Evolutionary conservation across 2,329 filamentous ascomycete species (phyloP), one percentile per base, ranked within the genome.

Genomic region (Calycina herbarum): DNA sequence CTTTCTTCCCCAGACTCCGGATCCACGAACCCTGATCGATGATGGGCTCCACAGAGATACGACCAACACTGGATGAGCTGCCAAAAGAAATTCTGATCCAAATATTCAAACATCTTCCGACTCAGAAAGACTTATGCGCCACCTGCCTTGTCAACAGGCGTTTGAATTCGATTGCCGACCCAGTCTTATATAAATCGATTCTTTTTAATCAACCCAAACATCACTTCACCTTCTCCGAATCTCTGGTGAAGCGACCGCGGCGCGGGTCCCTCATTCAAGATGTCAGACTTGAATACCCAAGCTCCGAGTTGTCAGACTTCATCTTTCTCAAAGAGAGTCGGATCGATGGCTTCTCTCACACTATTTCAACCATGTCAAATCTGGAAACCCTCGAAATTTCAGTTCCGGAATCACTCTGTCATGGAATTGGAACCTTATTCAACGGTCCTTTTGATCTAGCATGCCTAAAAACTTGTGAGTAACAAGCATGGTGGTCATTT

Each of bases 381-480:
- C 74, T 83, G 29, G 79, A 82, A 70, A 79, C 76, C 13, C 75
- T 83, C 5, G 79, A 82, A 62, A 76, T 83, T 20, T 77, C 79
- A 6, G 81, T 83, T 0, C 82, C 82, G 0, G 78, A 76, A 20
- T 74, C 71, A 13, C 73, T 83, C 42, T 74, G 81, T 2, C 78
- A 79, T 64, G 81, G 81, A 48, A 82, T 83, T 69, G 82, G 82
- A 7, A 77, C 79, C 45, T 73, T 83, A 3, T 83, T 83, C 72
- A 82, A 83, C 68, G 79, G 81, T 0, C 82, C 82, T 0, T 83
- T 83, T 66, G 82, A 83, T 73, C 73, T 83, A 61, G 80, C 82
- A 57, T 82, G 79, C 66, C 76, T 83, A 29, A 79, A 79, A 69
- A 75, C 77, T 2, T 83, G 82, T 75, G 79, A 66, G 70, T 69